A percentile compares a stretch with the other conserved stretches of the same genome.
These are phyloP conservation scores for Capsicum baccatum DNA, from an alignment of 257 asterid genomes.

Conservation along the genomic window DNA sequence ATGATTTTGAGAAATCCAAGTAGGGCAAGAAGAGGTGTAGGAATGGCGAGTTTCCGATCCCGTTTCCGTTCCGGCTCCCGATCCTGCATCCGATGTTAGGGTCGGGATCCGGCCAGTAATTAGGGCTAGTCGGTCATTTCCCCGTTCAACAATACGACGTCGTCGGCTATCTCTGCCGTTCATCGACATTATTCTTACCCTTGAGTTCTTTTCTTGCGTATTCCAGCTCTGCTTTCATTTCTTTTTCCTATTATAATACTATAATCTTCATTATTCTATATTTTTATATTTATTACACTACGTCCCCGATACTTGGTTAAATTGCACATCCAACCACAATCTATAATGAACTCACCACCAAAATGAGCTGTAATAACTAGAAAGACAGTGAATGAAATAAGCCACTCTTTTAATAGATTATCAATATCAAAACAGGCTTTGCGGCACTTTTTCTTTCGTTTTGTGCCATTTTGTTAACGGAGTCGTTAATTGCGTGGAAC, in stretches of 20 bases:
- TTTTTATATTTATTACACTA: neutral
- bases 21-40: slow-evolving; percentile 40
- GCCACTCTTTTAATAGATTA: no score
- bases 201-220: neutral
- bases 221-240: neutral
- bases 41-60: slow-evolving; percentile 39
- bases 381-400: no score
- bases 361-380: no score
- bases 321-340: neutral
- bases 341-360: no score
- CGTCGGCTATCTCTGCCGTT: slow-evolving; percentile 73
- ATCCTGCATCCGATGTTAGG: slow-evolving; percentile 52
- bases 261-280: neutral
- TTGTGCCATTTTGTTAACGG: no score
- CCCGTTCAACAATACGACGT: slow-evolving; percentile 79
- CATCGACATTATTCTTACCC: slow-evolving; percentile 26
- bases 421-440: no score
- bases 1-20: slow-evolving; percentile 34
- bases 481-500: no score
- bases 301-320: no score
- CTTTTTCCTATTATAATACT: neutral
- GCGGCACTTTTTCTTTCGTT: no score
- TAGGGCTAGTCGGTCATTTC: slow-evolving; percentile 83
- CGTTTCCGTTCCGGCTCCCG: slow-evolving; percentile 25
- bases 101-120: slow-evolving; percentile 76